A percentile compares a stretch with the other conserved stretches of the same genome.
phyloP scores from a whole-genome alignment of 768 basidiomycete genomes.

The Piloderma croceum region DNA sequence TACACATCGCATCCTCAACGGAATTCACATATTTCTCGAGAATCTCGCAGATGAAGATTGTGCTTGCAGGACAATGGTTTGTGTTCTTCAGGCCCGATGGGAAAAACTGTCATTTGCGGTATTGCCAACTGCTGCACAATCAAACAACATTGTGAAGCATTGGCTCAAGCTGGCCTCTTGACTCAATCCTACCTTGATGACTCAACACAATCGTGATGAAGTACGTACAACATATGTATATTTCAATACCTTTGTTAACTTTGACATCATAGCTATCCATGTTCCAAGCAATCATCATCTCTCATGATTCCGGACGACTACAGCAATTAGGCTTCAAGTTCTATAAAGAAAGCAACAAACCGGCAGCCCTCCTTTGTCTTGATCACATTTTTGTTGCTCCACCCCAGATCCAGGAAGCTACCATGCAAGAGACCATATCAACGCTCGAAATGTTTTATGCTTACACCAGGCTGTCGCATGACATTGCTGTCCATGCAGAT shows the following conservation, averaged over 20 bases:
- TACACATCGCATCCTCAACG: too few relatives aligned
- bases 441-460: slow-evolving; percentile 29
- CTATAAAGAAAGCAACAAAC: slow-evolving; percentile 15
- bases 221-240: slow-evolving; percentile 1
- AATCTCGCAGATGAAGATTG: too few relatives aligned
- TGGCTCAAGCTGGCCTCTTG: slow-evolving; percentile 23
- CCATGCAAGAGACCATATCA: slow-evolving; percentile 20
- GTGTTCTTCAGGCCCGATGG: too few relatives aligned
- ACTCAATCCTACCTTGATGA: slow-evolving; percentile 8
- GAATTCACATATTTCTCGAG: too few relatives aligned
- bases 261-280: slow-evolving; percentile 22
- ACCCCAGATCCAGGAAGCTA: slow-evolving; percentile 20
- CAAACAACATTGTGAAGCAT: slow-evolving; percentile 9
- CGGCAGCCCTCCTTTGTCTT: slow-evolving; percentile 36
- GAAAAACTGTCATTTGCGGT: slow-evolving; percentile 36
- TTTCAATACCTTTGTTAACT: slow-evolving; percentile 8
- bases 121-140: slow-evolving; percentile 4
- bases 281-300: slow-evolving; percentile 32
- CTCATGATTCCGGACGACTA: slow-evolving; percentile 22
- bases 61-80: too few relatives aligned
- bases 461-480: slow-evolving; percentile 30
- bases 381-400: slow-evolving; percentile 34
- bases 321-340: slow-evolving; percentile 29
- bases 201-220: slow-evolving; percentile 1
- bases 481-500: slow-evolving; percentile 23